Conservation (phyloP, 768 basidiomycete species). For the Naganishia randhawae region DNA sequence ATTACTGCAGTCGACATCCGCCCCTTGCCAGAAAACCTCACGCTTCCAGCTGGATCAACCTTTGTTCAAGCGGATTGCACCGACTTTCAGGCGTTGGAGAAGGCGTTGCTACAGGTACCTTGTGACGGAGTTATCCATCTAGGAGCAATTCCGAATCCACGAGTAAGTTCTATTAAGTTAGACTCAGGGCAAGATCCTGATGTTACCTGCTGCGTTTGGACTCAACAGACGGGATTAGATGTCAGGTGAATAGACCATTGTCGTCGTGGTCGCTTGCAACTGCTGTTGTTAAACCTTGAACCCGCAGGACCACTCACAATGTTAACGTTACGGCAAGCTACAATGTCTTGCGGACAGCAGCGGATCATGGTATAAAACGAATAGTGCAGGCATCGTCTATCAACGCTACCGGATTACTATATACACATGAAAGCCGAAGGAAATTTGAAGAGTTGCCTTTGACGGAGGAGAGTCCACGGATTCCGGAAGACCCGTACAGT, state of each 20-base stretch:
- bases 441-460: constrained; percentile 38
- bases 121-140: constrained; percentile 44
- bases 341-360: constrained; percentile 42
- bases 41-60: constrained; percentile 8
- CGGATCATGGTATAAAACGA: constrained; percentile 34
- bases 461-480: constrained; percentile 30
- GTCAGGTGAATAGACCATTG: neutral
- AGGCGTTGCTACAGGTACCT: constrained; percentile 19
- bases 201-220: neutral
- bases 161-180: neutral
- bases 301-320: constrained; percentile 37
- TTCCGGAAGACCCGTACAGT: constrained; percentile 30
- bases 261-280: too few relatives aligned
- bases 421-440: constrained; percentile 28
- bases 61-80: constrained; percentile 18
- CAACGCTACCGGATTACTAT: constrained; percentile 41
- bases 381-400: constrained; percentile 46
- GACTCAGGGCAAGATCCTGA: neutral
- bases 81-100: constrained; percentile 29
- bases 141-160: constrained; percentile 40
- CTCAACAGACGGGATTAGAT: constrained; percentile 1
- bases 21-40: constrained; percentile 24
- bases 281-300: neutral
- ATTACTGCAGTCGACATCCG: constrained; percentile 37
- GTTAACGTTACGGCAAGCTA: constrained; percentile 39